Evolutionary conservation across 495 filamentous ascomycete species (phyloP).

Genomic region (Penicillium atrosanguineum): DNA sequence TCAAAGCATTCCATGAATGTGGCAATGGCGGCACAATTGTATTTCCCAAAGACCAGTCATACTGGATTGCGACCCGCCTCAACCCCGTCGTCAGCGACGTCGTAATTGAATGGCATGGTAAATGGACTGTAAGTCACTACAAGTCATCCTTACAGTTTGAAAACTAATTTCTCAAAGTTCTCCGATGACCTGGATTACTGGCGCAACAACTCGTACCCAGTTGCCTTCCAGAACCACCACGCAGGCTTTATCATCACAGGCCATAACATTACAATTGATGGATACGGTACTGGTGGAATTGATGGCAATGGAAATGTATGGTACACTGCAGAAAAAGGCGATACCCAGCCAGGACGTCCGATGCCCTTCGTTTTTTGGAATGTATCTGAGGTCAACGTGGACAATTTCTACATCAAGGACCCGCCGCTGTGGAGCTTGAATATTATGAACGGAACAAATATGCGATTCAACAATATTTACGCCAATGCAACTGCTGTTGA

Average conservation of each 20-base stretch:
- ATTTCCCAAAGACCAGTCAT: conserved; percentile 49
- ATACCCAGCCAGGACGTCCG: conserved; percentile 49
- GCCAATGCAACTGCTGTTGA: conserved; percentile 48
- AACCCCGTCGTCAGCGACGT: conserved; percentile 48
- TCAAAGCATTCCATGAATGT: conserved; percentile 49
- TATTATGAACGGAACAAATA: conserved; percentile 59
- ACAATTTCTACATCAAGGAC: conserved; percentile 52
- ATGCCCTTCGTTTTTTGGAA: conserved; percentile 65
- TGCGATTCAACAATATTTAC: conserved; percentile 52
- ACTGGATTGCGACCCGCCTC: conserved; percentile 48
- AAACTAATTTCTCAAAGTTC: conserved; percentile 27
- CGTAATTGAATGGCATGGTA: conserved; percentile 45
- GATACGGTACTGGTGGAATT: conserved; percentile 51
- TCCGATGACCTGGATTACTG: conserved; percentile 54
- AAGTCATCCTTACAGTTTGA: not conserved
- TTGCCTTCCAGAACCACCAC: conserved; percentile 56
- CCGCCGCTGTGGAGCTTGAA: conserved; percentile 55
- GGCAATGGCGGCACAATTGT: conserved; percentile 50
- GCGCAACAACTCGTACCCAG: conserved; percentile 52
- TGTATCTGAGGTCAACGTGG: conserved; percentile 50
- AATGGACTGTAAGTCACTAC: conserved; percentile 40
- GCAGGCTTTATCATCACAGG: conserved; percentile 54
- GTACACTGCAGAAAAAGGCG: conserved; percentile 46
- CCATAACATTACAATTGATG: conserved; percentile 48
- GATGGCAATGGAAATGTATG: conserved; percentile 53